phyloP scores from a whole-genome alignment of 129 eudicot genomes.

The Centaurea solstitialis region DNA sequence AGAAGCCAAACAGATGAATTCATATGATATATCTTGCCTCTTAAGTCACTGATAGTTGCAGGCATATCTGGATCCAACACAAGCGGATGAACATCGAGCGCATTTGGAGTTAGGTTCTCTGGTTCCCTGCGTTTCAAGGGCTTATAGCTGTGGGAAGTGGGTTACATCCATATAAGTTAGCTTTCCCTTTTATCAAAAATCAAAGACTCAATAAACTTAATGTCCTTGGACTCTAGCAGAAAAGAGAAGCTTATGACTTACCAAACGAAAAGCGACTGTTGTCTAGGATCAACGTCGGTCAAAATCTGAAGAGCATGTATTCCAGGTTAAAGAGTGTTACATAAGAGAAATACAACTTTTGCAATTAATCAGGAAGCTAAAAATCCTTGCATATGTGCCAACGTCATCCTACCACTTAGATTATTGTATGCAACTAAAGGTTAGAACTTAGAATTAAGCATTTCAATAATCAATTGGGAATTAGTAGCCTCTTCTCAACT shows the following conservation, averaged over 20 bases:
- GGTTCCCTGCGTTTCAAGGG: conserved; percentile 46
- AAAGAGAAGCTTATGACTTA: conserved; percentile 19
- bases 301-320: conserved; percentile 44
- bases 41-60: conserved; percentile 39
- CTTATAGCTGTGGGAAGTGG: conserved; percentile 42
- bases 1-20: neutral
- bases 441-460: neutral
- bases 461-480: neutral
- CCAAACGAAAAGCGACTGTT: conserved; percentile 63
- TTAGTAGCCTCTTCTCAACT: neutral
- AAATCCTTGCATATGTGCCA: neutral
- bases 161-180: conserved; percentile 16
- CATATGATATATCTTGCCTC: conserved; percentile 53
- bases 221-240: neutral
- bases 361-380: neutral
- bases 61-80: conserved; percentile 45
- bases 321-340: conserved; percentile 10
- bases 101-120: conserved; percentile 28
- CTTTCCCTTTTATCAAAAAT: neutral
- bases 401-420: neutral
- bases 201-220: neutral
- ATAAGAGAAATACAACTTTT: neutral
- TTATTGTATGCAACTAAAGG: neutral
- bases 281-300: conserved; percentile 66
- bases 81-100: conserved; percentile 54